phyloP scores from a whole-genome alignment of 2,329 filamentous ascomycete genomes.

The Orbilia ellipsospora region DNA sequence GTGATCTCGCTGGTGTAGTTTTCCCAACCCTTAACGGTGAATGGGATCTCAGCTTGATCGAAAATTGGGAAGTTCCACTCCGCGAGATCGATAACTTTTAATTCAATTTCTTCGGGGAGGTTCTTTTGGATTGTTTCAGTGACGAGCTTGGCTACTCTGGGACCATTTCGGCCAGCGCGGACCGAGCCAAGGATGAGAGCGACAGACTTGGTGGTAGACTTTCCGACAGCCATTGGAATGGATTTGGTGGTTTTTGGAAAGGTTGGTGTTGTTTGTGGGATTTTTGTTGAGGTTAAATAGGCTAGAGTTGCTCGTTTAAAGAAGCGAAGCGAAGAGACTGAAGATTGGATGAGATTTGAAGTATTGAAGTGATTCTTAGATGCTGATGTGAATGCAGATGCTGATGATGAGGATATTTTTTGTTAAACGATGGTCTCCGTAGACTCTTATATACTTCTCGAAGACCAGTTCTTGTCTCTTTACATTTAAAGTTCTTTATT shows the following conservation, averaged over 20 bases:
- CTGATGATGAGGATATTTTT: constrained; percentile 30
- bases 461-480: background rate
- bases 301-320: constrained; percentile 28
- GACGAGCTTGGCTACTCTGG: constrained; percentile 61
- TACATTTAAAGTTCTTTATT: background rate
- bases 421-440: background rate
- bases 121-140: constrained; percentile 57
- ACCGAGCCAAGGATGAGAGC: constrained; percentile 62
- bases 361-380: constrained; percentile 1
- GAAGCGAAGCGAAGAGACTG: background rate
- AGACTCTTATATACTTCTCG: constrained; percentile 31
- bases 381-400: constrained; percentile 24
- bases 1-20: constrained; percentile 62
- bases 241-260: background rate
- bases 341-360: constrained; percentile 3
- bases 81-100: constrained; percentile 61
- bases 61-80: constrained; percentile 62
- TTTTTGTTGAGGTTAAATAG: constrained; percentile 23
- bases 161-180: constrained; percentile 61
- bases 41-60: constrained; percentile 63
- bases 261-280: constrained; percentile 34
- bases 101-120: constrained; percentile 55
- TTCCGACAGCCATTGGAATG: constrained; percentile 50
- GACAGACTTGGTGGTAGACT: constrained; percentile 56
- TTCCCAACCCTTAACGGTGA: constrained; percentile 59